These are phyloP conservation scores for Mesotaenium endlicherianum DNA, from an alignment of 139 green algal genomes.

Conservation along the genomic window DNA sequence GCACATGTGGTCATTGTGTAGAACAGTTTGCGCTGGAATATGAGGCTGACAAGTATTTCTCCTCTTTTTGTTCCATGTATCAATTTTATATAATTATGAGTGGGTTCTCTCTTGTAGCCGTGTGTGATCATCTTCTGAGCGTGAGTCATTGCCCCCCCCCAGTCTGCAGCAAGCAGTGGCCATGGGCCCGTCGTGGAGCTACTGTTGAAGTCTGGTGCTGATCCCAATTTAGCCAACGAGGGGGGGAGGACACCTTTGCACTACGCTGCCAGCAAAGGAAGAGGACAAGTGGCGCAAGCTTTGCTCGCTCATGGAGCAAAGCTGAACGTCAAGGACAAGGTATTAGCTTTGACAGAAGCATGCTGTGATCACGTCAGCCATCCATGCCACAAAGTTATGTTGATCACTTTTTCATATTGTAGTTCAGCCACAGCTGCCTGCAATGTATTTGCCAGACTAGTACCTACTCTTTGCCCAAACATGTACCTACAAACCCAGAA, in stretches of 20 bases:
- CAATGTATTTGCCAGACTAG: too few relatives aligned
- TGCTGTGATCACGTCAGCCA: too few relatives aligned
- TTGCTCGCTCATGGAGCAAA: constrained; percentile 3
- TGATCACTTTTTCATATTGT: too few relatives aligned
- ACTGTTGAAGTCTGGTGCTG: not conserved
- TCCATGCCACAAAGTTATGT: too few relatives aligned
- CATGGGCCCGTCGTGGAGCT: not conserved
- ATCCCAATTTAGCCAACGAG: constrained; percentile 5
- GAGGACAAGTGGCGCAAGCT: not conserved
- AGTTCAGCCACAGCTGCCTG: too few relatives aligned
- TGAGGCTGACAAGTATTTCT: not conserved
- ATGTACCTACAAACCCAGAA: too few relatives aligned
- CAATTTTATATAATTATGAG: too few relatives aligned
- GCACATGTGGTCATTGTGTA: not conserved
- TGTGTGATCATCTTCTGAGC: too few relatives aligned
- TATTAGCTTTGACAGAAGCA: too few relatives aligned
- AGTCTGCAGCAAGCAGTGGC: constrained; percentile 10
- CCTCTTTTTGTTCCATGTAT: not conserved
- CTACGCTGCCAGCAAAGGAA: constrained; percentile 4
- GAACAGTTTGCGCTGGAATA: not conserved
- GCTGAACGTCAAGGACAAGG: not conserved
- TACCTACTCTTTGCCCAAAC: too few relatives aligned
- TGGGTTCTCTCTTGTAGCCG: not conserved
- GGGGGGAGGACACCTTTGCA: constrained; percentile 1
- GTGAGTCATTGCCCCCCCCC: too few relatives aligned